These are phyloP conservation scores for Cladosporium phlei DNA, from an alignment of 2,329 filamentous ascomycete genomes.

Conservation along the genomic window DNA sequence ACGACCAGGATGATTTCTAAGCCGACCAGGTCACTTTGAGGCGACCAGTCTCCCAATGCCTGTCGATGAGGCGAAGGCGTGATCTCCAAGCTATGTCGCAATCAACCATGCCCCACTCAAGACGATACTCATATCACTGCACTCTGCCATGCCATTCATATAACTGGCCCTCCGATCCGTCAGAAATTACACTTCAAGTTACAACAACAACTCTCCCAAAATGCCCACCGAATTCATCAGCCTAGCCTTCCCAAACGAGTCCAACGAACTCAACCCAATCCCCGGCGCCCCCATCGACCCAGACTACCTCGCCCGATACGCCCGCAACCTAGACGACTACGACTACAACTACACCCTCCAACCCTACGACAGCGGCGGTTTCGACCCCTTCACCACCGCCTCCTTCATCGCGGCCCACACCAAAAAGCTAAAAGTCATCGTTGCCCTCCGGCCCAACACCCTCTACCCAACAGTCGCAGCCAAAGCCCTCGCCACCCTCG, in stretches of 20 bases:
- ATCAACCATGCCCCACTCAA: conserved; percentile 11
- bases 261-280: conserved; percentile 52
- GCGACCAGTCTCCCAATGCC: too few species aligned
- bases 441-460: conserved; percentile 58
- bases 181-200: neutral
- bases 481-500: conserved; percentile 57
- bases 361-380: conserved; percentile 53
- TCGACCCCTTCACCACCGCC: conserved; percentile 55
- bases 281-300: conserved; percentile 51
- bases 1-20: too few species aligned
- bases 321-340: conserved; percentile 55
- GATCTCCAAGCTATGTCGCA: conserved; percentile 11
- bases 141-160: neutral
- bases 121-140: neutral
- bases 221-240: conserved; percentile 52
- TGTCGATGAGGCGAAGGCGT: conserved; percentile 8
- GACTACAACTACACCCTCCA: conserved; percentile 59
- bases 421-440: conserved; percentile 58
- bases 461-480: conserved; percentile 59
- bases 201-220: neutral
- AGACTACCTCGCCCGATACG: conserved; percentile 54
- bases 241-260: conserved; percentile 53
- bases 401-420: conserved; percentile 55
- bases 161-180: neutral
- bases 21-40: too few species aligned